Conservation (phyloP, 2,329 filamentous ascomycete species). For the Ascomycota sp. region DNA sequence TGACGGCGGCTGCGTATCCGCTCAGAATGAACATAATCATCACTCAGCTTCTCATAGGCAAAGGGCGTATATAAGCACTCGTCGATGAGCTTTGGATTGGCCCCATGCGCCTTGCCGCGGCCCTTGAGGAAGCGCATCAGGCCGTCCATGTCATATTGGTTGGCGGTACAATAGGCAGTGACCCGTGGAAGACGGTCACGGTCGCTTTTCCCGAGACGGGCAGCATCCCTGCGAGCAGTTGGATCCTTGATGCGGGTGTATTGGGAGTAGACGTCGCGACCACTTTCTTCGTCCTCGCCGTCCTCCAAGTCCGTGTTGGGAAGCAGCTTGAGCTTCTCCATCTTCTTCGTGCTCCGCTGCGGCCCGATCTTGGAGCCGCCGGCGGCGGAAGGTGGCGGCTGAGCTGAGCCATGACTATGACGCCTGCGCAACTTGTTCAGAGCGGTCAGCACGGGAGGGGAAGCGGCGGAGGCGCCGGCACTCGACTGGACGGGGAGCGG, state of each 20-base stretch:
- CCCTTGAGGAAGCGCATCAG: slow-evolving; percentile 85
- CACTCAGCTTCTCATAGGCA: slow-evolving; percentile 39
- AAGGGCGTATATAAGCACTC: slow-evolving; percentile 97
- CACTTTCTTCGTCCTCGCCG: slow-evolving; percentile 67
- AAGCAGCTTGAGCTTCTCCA: slow-evolving; percentile 91
- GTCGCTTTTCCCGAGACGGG: slow-evolving; percentile 81
- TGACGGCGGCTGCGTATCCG: slow-evolving; percentile 45
- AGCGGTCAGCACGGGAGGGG: slow-evolving; percentile 46
- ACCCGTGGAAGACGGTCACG: slow-evolving; percentile 71
- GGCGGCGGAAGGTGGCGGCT: slow-evolving; percentile 15
- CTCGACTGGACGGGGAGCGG: slow-evolving; percentile 9
- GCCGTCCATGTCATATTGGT: slow-evolving; percentile 74
- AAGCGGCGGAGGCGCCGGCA: slow-evolving; percentile 15
- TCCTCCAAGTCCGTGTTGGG: slow-evolving; percentile 76
- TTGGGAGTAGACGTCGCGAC: slow-evolving; percentile 89
- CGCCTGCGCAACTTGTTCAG: slow-evolving; percentile 75
- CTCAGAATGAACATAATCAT: slow-evolving; percentile 14
- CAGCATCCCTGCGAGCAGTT: slow-evolving; percentile 77
- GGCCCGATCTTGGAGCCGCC: slow-evolving; percentile 60
- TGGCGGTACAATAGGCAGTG: slow-evolving; percentile 90
- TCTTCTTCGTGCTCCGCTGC: slow-evolving; percentile 84
- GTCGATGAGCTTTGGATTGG: slow-evolving; percentile 81
- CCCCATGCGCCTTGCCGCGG: slow-evolving; percentile 52
- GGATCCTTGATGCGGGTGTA: slow-evolving; percentile 97
- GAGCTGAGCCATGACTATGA: slow-evolving; percentile 51